Percentiles rank a stretch among this genome's conserved stretches.
Conservation (phyloP, 148 eudicot species). For the Chenopodium formosanum region DNA sequence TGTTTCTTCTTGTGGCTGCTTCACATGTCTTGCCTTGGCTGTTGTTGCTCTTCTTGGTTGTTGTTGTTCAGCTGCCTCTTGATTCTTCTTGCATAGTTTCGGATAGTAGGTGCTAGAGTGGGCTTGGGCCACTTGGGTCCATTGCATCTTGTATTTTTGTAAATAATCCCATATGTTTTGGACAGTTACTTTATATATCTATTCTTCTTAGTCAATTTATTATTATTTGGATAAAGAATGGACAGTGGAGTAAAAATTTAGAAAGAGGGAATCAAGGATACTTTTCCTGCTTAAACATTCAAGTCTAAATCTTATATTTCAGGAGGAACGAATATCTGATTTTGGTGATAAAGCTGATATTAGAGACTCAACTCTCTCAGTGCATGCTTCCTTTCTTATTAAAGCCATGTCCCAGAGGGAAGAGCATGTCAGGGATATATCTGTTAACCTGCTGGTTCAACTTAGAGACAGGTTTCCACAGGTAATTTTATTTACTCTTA, state of each 20-base stretch:
- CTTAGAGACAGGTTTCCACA: slow-evolving; percentile 94
- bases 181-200: neutral
- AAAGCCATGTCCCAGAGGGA: slow-evolving; percentile 90
- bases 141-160: too few species aligned
- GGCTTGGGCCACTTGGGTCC: too few species aligned
- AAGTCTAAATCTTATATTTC: slow-evolving; percentile 9
- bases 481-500: slow-evolving; percentile 30
- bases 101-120: too few species aligned
- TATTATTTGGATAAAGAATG: neutral
- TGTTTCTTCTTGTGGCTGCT: too few species aligned
- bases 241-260: neutral
- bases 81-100: too few species aligned
- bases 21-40: too few species aligned
- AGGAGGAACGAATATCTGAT: slow-evolving; percentile 77
- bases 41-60: too few species aligned
- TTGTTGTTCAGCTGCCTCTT: too few species aligned
- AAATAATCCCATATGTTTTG: neutral
- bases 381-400: slow-evolving; percentile 88
- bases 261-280: neutral
- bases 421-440: slow-evolving; percentile 85
- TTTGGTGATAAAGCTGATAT: slow-evolving; percentile 71
- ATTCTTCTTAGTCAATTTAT: neutral
- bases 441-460: slow-evolving; percentile 71
- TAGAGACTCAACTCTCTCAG: slow-evolving; percentile 72
- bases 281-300: slow-evolving; percentile 1